Evolutionary conservation across 2,329 filamentous ascomycete species (phyloP).

Genomic region (Penicillium sp.): DNA sequence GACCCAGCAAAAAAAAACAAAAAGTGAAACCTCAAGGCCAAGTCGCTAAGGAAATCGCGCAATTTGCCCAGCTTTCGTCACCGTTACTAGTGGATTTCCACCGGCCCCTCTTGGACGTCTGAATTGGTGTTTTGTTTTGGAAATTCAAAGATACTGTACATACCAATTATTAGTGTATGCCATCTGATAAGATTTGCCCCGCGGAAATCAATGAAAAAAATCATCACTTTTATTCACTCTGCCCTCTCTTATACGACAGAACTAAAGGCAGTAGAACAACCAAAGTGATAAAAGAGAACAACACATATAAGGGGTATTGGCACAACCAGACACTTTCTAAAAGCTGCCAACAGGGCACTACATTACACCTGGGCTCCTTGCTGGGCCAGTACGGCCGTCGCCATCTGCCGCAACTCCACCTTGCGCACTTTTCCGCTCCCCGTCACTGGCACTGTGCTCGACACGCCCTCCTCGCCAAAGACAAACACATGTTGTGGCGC

Average conservation of each 20-base stretch:
- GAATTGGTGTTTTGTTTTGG: neutral
- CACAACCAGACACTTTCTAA: neutral
- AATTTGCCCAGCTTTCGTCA: slow-evolving; percentile 16
- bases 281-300: neutral
- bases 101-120: neutral
- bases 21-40: neutral
- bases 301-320: neutral
- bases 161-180: too few species aligned
- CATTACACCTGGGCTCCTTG: slow-evolving; percentile 12
- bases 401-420: slow-evolving; percentile 58
- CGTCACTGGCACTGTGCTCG: slow-evolving; percentile 64
- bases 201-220: neutral
- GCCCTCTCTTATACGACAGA: neutral
- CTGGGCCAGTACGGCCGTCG: slow-evolving; percentile 51
- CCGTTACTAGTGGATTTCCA: slow-evolving; percentile 16
- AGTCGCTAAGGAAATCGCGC: slow-evolving; percentile 20
- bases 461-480: slow-evolving; percentile 68
- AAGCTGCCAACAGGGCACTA: neutral
- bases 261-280: neutral
- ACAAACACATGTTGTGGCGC: slow-evolving; percentile 77
- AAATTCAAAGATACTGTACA: neutral
- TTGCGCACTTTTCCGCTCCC: slow-evolving; percentile 75
- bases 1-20: neutral
- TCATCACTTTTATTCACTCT: neutral
- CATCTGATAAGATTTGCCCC: slow-evolving; percentile 15